These are phyloP conservation scores for Rhizophagus clarus DNA, from an alignment of 192 early-diverging fungal genomes.

Conservation along the genomic window DNA sequence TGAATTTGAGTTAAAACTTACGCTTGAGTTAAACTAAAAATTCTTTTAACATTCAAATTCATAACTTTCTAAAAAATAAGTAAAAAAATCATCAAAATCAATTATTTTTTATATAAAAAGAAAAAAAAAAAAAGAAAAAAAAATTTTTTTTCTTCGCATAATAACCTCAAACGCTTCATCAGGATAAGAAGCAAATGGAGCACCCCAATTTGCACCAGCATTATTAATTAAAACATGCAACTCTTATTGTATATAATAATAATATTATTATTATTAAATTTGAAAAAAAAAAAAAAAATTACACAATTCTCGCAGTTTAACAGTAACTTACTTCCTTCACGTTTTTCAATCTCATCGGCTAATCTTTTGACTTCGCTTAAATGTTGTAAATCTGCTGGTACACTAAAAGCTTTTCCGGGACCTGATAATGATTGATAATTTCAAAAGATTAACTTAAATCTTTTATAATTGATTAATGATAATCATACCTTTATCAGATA, in stretches of 20 bases:
- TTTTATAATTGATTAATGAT: background rate
- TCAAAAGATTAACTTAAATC: background rate
- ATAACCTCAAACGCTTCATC: constrained; percentile 26
- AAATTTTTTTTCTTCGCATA: background rate
- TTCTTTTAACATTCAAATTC: constrained; percentile 28
- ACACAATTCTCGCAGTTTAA: too few species aligned
- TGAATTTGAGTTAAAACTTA: background rate
- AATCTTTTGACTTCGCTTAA: constrained; percentile 38
- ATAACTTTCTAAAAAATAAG: constrained; percentile 23
- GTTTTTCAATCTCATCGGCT: constrained; percentile 43
- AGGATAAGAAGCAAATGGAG: constrained; percentile 5
- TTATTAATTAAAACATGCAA: constrained; percentile 91
- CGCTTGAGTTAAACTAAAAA: constrained; percentile 28
- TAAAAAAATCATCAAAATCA: background rate
- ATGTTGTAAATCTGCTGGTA: constrained; percentile 68
- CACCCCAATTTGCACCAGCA: constrained; percentile 57
- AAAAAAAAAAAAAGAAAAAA: background rate
- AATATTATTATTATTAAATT: background rate
- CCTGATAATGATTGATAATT: constrained; percentile 39
- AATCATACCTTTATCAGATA: constrained; percentile 8
- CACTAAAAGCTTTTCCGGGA: constrained; percentile 67
- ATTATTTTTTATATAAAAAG: background rate
- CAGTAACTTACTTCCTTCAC: constrained; percentile 39
- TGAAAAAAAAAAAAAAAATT: background rate
- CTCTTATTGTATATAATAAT: constrained; percentile 36